A percentile compares a stretch with the other conserved stretches of the same genome.
phyloP scores from a whole-genome alignment of 345 rosid genomes.

The Turritis glabra region DNA sequence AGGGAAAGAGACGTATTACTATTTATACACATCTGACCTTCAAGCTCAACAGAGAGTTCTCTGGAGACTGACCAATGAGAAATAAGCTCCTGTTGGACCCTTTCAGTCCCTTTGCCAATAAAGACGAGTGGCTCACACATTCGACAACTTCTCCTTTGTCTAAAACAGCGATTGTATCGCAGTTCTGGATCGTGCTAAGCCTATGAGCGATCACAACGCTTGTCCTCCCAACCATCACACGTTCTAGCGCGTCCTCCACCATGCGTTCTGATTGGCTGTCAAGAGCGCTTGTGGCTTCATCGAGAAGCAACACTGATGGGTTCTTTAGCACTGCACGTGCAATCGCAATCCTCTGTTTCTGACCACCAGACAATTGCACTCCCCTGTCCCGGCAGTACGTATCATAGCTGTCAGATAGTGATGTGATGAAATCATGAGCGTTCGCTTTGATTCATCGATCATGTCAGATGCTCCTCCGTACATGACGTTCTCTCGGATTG shows the following conservation, averaged over 20 bases:
- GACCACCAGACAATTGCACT: constrained; percentile 48
- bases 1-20: no score
- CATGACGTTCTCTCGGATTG: no score
- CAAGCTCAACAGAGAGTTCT: no score
- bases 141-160: no score
- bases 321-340: constrained; percentile 60
- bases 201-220: constrained; percentile 71
- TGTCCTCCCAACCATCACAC: constrained; percentile 64
- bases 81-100: no score
- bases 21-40: no score
- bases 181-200: no score
- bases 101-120: no score
- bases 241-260: constrained; percentile 61
- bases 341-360: constrained; percentile 62
- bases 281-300: constrained; percentile 62
- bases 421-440: constrained; percentile 61
- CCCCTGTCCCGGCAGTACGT: constrained; percentile 62
- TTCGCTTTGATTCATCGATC: constrained; percentile 56
- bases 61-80: no score
- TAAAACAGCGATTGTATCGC: no score
- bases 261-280: constrained; percentile 63
- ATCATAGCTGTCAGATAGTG: constrained; percentile 49
- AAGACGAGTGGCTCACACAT: no score
- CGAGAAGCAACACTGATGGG: constrained; percentile 55
- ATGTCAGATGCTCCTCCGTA: no score